A percentile compares a stretch with the other conserved stretches of the same genome.
phyloP scores from a whole-genome alignment of 2,329 filamentous ascomycete species.

The Aspergillus quadricinctus region DNA sequence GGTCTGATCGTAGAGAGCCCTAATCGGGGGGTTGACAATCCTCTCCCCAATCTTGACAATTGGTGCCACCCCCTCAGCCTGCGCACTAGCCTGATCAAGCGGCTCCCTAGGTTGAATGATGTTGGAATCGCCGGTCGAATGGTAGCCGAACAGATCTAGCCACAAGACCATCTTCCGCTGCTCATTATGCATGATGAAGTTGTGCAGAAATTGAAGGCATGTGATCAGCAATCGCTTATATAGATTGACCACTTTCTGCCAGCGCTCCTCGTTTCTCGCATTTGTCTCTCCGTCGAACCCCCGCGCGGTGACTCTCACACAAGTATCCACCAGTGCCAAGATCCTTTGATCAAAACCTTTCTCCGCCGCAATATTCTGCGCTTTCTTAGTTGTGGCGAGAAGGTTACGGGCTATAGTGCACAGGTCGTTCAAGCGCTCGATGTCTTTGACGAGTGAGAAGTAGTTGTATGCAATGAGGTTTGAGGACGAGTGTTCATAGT shows the following conservation, averaged over 20 bases:
- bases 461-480: constrained; percentile 60
- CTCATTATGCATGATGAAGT: constrained; percentile 63
- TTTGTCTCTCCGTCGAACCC: constrained; percentile 63
- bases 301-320: constrained; percentile 59
- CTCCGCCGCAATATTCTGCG: constrained; percentile 60
- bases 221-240: constrained; percentile 64
- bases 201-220: constrained; percentile 63
- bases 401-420: constrained; percentile 60
- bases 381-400: constrained; percentile 56
- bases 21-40: constrained; percentile 39
- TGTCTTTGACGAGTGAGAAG: constrained; percentile 55
- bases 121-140: constrained; percentile 44
- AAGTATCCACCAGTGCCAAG: constrained; percentile 58
- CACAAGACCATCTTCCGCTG: constrained; percentile 61
- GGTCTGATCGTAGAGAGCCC: constrained; percentile 41
- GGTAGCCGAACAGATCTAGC: constrained; percentile 61
- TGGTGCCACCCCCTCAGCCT: constrained; percentile 37
- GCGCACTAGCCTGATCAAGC: constrained; percentile 32
- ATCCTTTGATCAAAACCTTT: constrained; percentile 58
- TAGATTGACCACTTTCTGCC: constrained; percentile 61
- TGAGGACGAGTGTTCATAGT: constrained; percentile 56
- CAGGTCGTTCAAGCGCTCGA: constrained; percentile 59
- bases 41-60: constrained; percentile 41
- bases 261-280: constrained; percentile 59
- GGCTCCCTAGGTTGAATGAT: constrained; percentile 42